Evolutionary conservation across 441 rosid genomes (phyloP), one percentile per base, ranked within the genome.

Genomic region (Corymbia calophylla): DNA sequence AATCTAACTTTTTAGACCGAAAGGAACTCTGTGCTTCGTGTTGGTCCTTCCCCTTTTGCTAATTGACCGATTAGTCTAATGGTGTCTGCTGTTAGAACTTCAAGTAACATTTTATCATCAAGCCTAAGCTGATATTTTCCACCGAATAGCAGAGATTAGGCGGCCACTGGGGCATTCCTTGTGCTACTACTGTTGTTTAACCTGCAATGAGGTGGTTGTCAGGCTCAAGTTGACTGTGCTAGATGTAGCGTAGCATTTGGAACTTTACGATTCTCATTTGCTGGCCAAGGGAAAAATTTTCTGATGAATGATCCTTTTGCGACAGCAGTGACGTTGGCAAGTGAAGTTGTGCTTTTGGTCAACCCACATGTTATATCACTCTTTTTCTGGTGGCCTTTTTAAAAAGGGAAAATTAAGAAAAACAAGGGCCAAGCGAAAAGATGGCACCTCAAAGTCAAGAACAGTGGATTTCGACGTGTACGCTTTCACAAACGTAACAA

Each of bases 101-200:
- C 29, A 62, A 0, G 70, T 12, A 13, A 62, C 9, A 62, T 62
- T 62, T 13, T 15, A 62, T 62, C 0, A 4, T 29, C 0, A 0
- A 62, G 32, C 0, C 29, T 0, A 29, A 62, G 70, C n/a, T 62
- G 70, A 62, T 62, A n/a, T 39, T 5, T 39, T 62, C 70, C 70
- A 62, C 70, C 14, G 0, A 62, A 62, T 32, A 62, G 15, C 15
- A 62, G 70, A 29, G 9, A 62, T 29, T 62, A 32, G 29, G 35
- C 70, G 29, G 35, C 16, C 70, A 16, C 29, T 62, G 31, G n/a
- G 70, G 70, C 70, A 29, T 29, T 62, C 32, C 70, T 32, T 13
- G 70, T 13, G 70, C 7, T 62, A 8, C 32, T 0, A 32, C 31
- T 62, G 35, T 29, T 62, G 70, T 14, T 9, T 62, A 62, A 29